phyloP scores from a whole-genome alignment of 2,329 filamentous ascomycete genomes.

The Fusarium sp. region DNA sequence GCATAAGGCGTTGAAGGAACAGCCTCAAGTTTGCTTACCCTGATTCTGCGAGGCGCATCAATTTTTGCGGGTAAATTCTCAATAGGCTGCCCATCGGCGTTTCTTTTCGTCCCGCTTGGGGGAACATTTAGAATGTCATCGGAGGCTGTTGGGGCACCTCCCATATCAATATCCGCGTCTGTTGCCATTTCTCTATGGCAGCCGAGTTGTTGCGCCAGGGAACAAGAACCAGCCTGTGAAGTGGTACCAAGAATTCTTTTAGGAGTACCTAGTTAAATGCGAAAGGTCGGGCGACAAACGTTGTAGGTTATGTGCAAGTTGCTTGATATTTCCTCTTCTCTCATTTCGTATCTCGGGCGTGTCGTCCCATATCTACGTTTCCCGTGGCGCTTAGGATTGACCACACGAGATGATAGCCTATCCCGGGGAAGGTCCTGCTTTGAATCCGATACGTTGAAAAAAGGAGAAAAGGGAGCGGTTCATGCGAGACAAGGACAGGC shows the following conservation, averaged over 20 bases:
- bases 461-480: neutral
- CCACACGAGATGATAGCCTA: neutral
- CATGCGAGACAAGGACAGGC: conserved; percentile 26
- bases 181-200: conserved; percentile 52
- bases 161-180: conserved; percentile 45
- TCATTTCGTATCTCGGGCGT: conserved; percentile 8
- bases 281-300: neutral
- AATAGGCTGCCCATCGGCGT: conserved; percentile 52
- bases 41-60: conserved; percentile 57
- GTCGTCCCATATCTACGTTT: conserved; percentile 19
- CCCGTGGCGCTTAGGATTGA: neutral
- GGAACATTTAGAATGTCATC: conserved; percentile 5
- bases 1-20: conserved; percentile 1
- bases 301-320: conserved; percentile 7
- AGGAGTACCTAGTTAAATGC: neutral
- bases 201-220: neutral
- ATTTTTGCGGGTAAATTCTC: conserved; percentile 43
- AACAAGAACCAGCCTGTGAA: conserved; percentile 1
- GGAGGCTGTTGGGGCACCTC: neutral
- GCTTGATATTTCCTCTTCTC: conserved; percentile 27
- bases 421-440: neutral
- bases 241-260: neutral
- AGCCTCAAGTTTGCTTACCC: conserved; percentile 48
- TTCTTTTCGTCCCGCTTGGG: conserved; percentile 57
- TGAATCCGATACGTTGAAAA: conserved; percentile 4